Percentiles rank a stretch among this genome's conserved stretches.
Evolutionary conservation across 495 filamentous ascomycete species (phyloP).

Genomic region (Penicillium macrosclerotiorum): DNA sequence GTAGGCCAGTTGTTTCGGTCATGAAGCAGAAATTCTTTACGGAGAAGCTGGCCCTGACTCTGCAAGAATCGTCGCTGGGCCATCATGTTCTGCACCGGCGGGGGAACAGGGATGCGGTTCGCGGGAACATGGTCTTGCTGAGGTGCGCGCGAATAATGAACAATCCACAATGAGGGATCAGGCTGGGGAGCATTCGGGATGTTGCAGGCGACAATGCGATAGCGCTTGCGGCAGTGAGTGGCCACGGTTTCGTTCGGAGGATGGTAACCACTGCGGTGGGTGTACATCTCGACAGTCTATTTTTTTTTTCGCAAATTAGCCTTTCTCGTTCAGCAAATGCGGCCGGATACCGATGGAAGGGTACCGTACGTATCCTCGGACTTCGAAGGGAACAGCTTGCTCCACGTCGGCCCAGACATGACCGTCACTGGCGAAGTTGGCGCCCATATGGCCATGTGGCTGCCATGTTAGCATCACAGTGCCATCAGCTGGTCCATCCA

Average conservation of each 20-base stretch:
- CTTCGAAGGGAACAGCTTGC: conserved; percentile 63
- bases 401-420: conserved; percentile 86
- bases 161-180: conserved; percentile 84
- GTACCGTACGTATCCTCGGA: conserved; percentile 70
- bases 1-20: conserved; percentile 88
- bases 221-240: conserved; percentile 73
- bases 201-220: conserved; percentile 70
- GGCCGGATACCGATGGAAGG: not conserved
- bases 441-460: conserved; percentile 61
- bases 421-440: conserved; percentile 82
- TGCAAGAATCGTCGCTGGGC: conserved; percentile 67
- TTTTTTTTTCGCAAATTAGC: not conserved
- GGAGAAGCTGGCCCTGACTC: conserved; percentile 72
- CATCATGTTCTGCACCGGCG: conserved; percentile 59
- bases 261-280: conserved; percentile 75
- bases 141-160: conserved; percentile 83
- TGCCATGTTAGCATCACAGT: conserved; percentile 85
- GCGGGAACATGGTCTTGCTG: conserved; percentile 66
- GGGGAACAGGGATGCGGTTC: conserved; percentile 57
- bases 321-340: not conserved
- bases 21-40: conserved; percentile 91
- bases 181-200: conserved; percentile 59
- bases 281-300: conserved; percentile 76
- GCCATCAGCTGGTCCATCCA: conserved; percentile 77
- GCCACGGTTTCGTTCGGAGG: conserved; percentile 65